Conservation (phyloP, 75 land plant genomes). For the Picea sitchensis region DNA sequence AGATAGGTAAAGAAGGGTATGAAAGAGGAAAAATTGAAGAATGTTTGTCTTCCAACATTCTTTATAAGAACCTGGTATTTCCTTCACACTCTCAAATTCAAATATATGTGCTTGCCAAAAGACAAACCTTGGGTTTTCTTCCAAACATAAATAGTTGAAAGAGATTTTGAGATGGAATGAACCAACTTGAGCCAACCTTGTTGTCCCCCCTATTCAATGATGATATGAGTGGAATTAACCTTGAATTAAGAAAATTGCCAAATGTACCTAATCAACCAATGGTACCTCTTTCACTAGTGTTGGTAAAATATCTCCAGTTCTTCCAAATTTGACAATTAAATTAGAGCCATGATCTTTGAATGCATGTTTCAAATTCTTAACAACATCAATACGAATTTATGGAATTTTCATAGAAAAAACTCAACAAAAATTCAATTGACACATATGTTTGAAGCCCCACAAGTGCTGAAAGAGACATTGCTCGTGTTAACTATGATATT, state of each 20-base stretch:
- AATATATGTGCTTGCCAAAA: constrained; percentile 65
- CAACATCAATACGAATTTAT: constrained; percentile 46
- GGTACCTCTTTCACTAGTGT: constrained; percentile 63
- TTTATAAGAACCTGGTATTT: constrained; percentile 45
- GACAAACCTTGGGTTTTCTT: constrained; percentile 24
- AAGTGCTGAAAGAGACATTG: too few species aligned
- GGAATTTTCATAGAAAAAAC: too few species aligned
- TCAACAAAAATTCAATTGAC: too few species aligned
- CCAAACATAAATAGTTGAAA: constrained; percentile 14
- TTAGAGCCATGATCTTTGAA: constrained; percentile 58
- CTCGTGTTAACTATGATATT: too few species aligned
- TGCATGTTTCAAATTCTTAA: constrained; percentile 51
- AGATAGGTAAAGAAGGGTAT: constrained; percentile 41
- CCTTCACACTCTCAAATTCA: constrained; percentile 39
- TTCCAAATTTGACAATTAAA: constrained; percentile 60
- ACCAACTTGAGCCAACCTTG: constrained; percentile 31
- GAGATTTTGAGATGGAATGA: constrained; percentile 30
- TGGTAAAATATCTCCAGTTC: constrained; percentile 42
- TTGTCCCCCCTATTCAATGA: constrained; percentile 73
- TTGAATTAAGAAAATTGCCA: constrained; percentile 7
- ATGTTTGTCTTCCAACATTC: constrained; percentile 46
- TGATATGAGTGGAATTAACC: constrained; percentile 65
- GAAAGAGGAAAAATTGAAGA: constrained; percentile 36
- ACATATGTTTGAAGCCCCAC: too few species aligned
- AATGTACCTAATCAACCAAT: background rate